Percentiles rank a stretch among this genome's conserved stretches.
These are phyloP conservation scores for Colletotrichum sp. DNA, from an alignment of 2,329 filamentous ascomycete species.

Conservation along the genomic window DNA sequence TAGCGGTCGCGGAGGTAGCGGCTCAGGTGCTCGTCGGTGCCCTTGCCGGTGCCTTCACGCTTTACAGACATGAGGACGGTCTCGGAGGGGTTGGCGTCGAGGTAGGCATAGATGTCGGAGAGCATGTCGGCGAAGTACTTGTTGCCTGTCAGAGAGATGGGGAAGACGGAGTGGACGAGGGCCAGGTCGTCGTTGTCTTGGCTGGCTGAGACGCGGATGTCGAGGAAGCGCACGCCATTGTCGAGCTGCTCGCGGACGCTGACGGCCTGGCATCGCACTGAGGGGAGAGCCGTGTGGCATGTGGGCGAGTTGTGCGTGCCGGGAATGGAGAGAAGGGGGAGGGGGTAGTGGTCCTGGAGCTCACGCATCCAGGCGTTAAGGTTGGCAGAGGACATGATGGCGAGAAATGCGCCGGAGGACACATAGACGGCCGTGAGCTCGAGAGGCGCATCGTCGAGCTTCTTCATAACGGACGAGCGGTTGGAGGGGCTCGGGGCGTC, in stretches of 20 bases:
- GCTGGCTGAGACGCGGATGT: conserved; percentile 73
- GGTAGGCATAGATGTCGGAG: conserved; percentile 73
- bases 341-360: conserved; percentile 71
- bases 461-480: conserved; percentile 65
- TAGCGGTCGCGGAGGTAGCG: conserved; percentile 77
- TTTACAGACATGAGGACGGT: conserved; percentile 87
- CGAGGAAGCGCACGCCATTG: conserved; percentile 93
- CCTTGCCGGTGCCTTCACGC: conserved; percentile 83
- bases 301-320: conserved; percentile 96
- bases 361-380: conserved; percentile 81
- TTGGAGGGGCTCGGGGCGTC: conserved; percentile 69
- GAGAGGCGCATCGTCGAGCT: conserved; percentile 55
- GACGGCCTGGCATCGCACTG: conserved; percentile 90
- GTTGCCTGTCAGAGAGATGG: conserved; percentile 79
- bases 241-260: conserved; percentile 77
- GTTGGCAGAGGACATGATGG: conserved; percentile 73
- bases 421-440: conserved; percentile 72
- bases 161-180: conserved; percentile 90
- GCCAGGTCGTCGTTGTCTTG: conserved; percentile 67
- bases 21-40: conserved; percentile 79
- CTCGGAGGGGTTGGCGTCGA: conserved; percentile 79
- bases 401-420: conserved; percentile 55
- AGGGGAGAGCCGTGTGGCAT: conserved; percentile 82
- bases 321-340: conserved; percentile 86
- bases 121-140: conserved; percentile 81